phyloP scores from a whole-genome alignment of 208 protist genomes.

The Wallacemonas sp. region DNA sequence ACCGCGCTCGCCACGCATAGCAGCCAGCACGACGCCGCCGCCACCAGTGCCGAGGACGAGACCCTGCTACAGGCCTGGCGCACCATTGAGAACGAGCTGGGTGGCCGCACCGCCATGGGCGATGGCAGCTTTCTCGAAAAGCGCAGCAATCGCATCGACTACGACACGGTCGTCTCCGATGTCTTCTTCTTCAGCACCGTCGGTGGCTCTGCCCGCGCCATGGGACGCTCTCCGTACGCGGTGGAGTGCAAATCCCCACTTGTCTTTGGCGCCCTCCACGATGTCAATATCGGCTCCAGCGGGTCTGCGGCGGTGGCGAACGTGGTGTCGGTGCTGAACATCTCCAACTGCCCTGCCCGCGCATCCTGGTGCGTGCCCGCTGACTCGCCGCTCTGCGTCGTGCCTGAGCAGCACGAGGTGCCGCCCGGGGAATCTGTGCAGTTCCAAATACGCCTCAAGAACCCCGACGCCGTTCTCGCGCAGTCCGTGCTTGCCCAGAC shows the following conservation, averaged over 20 bases:
- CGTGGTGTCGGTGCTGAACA: constrained; percentile 74
- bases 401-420: constrained; percentile 58
- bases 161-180: constrained; percentile 8
- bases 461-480: background rate
- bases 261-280: constrained; percentile 25
- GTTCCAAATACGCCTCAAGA: constrained; percentile 39
- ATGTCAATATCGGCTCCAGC: background rate
- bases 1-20: constrained; percentile 38
- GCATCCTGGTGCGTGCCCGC: constrained; percentile 78
- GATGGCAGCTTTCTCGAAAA: constrained; percentile 1
- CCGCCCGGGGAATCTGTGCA: constrained; percentile 24
- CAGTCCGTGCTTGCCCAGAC: constrained; percentile 24
- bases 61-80: constrained; percentile 20
- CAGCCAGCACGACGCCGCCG: background rate
- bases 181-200: constrained; percentile 14
- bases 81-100: constrained; percentile 23
- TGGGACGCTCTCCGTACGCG: constrained; percentile 32
- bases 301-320: constrained; percentile 12
- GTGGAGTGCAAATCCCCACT: constrained; percentile 36
- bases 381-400: constrained; percentile 52
- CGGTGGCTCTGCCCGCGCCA: background rate
- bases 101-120: background rate
- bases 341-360: constrained; percentile 33
- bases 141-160: constrained; percentile 19
- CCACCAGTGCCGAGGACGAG: constrained; percentile 24